Conservation (phyloP, 257 asterid genomes). For the Solanum rostratum region DNA sequence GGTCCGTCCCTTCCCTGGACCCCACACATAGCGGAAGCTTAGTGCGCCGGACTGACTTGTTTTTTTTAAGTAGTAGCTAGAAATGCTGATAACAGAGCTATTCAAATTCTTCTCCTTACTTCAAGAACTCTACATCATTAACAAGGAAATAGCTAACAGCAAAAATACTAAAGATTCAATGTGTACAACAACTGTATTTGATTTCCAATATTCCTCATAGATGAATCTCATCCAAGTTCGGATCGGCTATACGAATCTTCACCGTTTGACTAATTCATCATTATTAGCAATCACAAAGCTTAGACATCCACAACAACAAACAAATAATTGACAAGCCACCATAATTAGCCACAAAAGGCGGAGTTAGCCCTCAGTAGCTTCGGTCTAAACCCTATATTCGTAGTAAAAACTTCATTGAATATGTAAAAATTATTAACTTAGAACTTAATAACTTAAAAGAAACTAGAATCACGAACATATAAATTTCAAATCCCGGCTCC, state of each 20-base stretch:
- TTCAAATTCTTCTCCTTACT: background rate
- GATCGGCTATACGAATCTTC: background rate
- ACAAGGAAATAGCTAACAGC: background rate
- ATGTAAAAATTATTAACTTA: background rate
- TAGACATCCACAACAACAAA: background rate
- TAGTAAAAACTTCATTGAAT: background rate
- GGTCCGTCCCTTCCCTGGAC: background rate
- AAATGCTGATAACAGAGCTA: background rate
- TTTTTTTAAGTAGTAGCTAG: background rate
- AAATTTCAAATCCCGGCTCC: background rate
- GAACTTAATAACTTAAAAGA: background rate
- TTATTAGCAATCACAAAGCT: background rate
- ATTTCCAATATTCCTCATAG: background rate
- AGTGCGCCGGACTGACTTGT: background rate
- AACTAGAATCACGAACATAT: background rate
- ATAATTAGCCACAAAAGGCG: background rate
- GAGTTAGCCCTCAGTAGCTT: background rate
- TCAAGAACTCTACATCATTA: background rate
- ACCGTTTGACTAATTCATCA: background rate
- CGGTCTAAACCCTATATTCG: background rate
- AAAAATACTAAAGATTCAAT: background rate
- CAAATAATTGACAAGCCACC: background rate
- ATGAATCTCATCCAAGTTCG: background rate
- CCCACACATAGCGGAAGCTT: background rate
- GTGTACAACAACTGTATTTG: background rate